Percentiles rank a stretch among this genome's conserved stretches.
These are phyloP conservation scores for Fusarium neocosmosporiellum DNA, from an alignment of 2,329 filamentous ascomycete species.

Conservation along the genomic window DNA sequence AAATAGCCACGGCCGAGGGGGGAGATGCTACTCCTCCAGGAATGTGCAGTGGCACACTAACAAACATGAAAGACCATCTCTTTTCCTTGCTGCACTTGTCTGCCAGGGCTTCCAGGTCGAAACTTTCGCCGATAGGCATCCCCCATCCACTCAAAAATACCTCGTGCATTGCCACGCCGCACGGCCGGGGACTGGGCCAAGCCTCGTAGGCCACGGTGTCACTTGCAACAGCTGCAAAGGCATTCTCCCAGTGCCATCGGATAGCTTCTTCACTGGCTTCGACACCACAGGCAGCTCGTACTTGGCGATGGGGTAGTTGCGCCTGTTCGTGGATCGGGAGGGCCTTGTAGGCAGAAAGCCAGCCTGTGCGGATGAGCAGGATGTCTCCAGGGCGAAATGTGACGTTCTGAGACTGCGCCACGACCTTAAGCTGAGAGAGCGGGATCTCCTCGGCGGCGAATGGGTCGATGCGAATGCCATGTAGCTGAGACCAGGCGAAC, in stretches of 20 bases:
- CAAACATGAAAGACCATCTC: not conserved
- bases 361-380: not conserved
- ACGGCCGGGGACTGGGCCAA: not conserved
- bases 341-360: not conserved
- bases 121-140: not conserved
- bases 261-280: not conserved
- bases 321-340: not conserved
- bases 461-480: not conserved
- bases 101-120: not conserved
- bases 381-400: not conserved
- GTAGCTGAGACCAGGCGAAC: not conserved
- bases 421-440: not conserved
- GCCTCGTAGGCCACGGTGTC: not conserved
- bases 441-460: not conserved
- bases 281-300: not conserved
- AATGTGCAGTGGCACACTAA: not conserved
- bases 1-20: not conserved
- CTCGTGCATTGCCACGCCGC: not conserved
- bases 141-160: not conserved
- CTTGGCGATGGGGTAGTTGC: not conserved
- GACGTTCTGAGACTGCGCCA: not conserved
- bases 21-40: not conserved
- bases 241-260: not conserved
- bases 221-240: not conserved
- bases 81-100: not conserved